These are phyloP conservation scores for Centrapalus pauciflorus DNA, from an alignment of 129 eudicot species.

Conservation along the genomic window DNA sequence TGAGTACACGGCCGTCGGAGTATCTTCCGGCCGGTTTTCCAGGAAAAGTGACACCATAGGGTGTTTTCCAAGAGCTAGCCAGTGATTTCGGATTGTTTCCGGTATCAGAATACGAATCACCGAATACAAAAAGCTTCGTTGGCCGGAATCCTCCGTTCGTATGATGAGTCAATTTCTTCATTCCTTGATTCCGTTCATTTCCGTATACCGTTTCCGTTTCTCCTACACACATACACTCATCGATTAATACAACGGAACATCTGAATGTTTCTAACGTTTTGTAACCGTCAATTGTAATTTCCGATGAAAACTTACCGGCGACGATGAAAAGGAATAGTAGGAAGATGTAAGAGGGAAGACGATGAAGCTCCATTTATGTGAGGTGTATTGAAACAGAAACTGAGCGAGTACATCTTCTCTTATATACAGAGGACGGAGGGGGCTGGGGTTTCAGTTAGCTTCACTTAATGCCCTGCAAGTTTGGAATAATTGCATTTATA, in stretches of 20 bases:
- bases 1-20: conserved; percentile 86
- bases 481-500: neutral
- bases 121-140: conserved; percentile 67
- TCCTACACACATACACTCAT: conserved; percentile 5
- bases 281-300: neutral
- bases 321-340: conserved; percentile 15
- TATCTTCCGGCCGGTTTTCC: conserved; percentile 97
- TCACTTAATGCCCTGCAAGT: neutral
- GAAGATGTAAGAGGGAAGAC: conserved; percentile 10
- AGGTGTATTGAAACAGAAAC: conserved; percentile 8
- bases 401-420: neutral
- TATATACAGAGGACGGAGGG: conserved; percentile 2
- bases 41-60: conserved; percentile 81
- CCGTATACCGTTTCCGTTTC: conserved; percentile 6
- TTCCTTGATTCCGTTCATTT: neutral
- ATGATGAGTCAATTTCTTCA: neutral
- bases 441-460: neutral
- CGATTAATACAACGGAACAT: neutral
- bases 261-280: neutral
- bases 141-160: conserved; percentile 15
- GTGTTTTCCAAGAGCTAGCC: conserved; percentile 56
- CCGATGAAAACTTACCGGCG: conserved; percentile 27
- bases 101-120: conserved; percentile 84
- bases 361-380: conserved; percentile 34
- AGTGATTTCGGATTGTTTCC: conserved; percentile 53